Evolutionary conservation across 148 eudicot genomes (phyloP), one percentile per base, ranked within the genome.

Genomic region (Rhododendron williamsianum): DNA sequence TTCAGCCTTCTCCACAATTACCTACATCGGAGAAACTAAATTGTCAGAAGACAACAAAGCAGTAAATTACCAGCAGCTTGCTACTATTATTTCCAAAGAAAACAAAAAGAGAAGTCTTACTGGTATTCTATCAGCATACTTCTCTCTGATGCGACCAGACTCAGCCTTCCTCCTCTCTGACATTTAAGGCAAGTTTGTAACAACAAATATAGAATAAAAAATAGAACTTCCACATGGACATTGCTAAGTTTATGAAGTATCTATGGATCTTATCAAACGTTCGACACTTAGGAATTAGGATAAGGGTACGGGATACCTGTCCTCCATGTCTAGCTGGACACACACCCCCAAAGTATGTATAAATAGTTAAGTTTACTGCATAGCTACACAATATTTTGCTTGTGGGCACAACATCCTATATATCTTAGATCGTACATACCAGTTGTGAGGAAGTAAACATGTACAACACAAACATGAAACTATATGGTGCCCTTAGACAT

Each of bases 51-150:
- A 85, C 11, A 56, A 1, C 4, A 33, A 41, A 21, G 9, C 51
- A 51, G 6, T 78, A 45, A 43, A 76, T 10, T 78, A 46, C 16
- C 80, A 38, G 7, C 16, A 41, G 54, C 56, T 45, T 78, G 49
- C 49, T 16, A 60, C 83, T 36, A 81, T 36, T 38, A 54, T 2
- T 36, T 48, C 33, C 52, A 33, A 54, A 21, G 10, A 56, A 65
- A 78, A 21, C 38, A 13, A 80, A 6, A 58, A 48, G 84, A 83
- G 5, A 43, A 56, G 83, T 74, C 91, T 86, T 88, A 92, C 94
- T 0, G 94, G 93, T 43, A 92, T 86, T 89, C 94, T 89, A 81
- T 92, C 93, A 76, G 94, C 90, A 86, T 89, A 92, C 81, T 91
- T 92, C 89, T 91, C 93, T 72, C 93, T 81, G 86, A 92, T 90